Percentiles rank a stretch among this genome's conserved stretches.
Evolutionary conservation across 1,284 basidiomycete species (phyloP).

Genomic region (Erythrobasidium hasegawianum): DNA sequence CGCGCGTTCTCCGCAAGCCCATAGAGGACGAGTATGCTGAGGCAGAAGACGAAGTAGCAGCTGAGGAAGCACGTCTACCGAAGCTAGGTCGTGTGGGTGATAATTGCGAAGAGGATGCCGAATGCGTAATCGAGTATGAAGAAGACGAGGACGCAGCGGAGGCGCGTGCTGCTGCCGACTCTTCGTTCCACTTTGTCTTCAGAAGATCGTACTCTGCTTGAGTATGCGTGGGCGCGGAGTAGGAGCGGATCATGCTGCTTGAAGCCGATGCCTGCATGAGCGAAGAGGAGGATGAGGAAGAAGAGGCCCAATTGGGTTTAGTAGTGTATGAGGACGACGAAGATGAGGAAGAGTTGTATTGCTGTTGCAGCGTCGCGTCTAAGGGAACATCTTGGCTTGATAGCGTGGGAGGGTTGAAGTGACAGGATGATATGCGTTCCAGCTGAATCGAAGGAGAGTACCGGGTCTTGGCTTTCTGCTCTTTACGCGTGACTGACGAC

Average conservation of each 20-base stretch:
- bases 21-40: not conserved
- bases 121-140: not conserved
- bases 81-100: constrained; percentile 16
- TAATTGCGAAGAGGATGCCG: not conserved
- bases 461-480: not conserved
- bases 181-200: constrained; percentile 20
- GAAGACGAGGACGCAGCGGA: not conserved
- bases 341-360: not conserved
- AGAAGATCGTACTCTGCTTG: constrained; percentile 12
- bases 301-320: not conserved
- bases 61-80: constrained; percentile 18
- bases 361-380: constrained; percentile 10
- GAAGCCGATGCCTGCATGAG: not conserved
- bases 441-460: constrained; percentile 16
- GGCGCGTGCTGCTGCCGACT: constrained; percentile 10
- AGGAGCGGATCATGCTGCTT: constrained; percentile 26
- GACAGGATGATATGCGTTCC: constrained; percentile 25
- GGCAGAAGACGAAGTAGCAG: not conserved
- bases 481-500: not conserved
- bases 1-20: not conserved
- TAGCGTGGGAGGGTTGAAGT: constrained; percentile 10
- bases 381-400: constrained; percentile 6
- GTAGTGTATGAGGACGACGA: constrained; percentile 2
- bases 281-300: constrained; percentile 4
- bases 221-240: constrained; percentile 27